Evolutionary conservation across 768 basidiomycete genomes (phyloP).

Genomic region (Leccinum longicurvipes): DNA sequence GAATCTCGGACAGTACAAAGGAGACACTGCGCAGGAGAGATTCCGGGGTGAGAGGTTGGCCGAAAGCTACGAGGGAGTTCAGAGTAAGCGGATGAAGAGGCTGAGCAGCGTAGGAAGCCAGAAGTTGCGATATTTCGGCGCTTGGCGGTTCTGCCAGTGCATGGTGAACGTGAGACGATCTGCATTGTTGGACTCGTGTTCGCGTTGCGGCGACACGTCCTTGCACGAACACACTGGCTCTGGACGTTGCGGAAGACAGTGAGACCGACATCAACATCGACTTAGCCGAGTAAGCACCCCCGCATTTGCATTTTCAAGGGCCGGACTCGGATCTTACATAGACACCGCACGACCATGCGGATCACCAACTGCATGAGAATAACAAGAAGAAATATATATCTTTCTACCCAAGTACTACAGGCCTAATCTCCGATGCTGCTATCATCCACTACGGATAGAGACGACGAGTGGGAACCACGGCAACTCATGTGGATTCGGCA

Average conservation of each 20-base stretch:
- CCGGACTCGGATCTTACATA: background rate
- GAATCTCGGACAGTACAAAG: slow-evolving; percentile 74
- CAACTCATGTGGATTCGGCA: slow-evolving; percentile 16
- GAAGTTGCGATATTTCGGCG: slow-evolving; percentile 52
- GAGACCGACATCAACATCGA: background rate
- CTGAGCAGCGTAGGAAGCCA: slow-evolving; percentile 61
- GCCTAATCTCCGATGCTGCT: slow-evolving; percentile 8
- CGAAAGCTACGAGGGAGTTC: slow-evolving; percentile 69
- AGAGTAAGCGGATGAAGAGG: slow-evolving; percentile 70
- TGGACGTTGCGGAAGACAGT: slow-evolving; percentile 4
- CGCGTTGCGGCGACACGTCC: background rate
- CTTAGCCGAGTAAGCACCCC: background rate
- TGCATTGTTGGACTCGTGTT: slow-evolving; percentile 7
- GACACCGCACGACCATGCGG: background rate
- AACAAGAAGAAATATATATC: slow-evolving; percentile 26
- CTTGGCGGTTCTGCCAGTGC: slow-evolving; percentile 46
- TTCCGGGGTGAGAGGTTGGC: slow-evolving; percentile 64
- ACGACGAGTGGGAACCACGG: background rate
- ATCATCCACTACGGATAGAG: background rate
- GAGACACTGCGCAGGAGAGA: slow-evolving; percentile 73
- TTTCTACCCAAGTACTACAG: slow-evolving; percentile 26
- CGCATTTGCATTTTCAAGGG: background rate
- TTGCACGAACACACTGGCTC: background rate
- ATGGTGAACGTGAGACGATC: slow-evolving; percentile 32
- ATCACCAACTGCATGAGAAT: slow-evolving; percentile 9